These are phyloP conservation scores for Metrosideros polymorpha DNA, from an alignment of 441 rosid genomes.

Conservation along the genomic window DNA sequence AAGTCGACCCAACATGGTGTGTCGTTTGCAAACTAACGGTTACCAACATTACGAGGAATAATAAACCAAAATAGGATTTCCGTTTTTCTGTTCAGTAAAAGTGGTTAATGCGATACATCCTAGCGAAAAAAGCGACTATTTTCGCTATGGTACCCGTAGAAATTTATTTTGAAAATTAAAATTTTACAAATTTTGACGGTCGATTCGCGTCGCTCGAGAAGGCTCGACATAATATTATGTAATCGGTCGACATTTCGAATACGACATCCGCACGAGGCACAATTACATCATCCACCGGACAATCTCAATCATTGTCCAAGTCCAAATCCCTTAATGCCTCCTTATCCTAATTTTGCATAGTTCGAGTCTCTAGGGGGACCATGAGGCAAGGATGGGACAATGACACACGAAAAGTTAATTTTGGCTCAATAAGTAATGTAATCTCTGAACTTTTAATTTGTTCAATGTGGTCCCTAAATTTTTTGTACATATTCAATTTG, in stretches of 20 bases:
- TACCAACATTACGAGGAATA: neutral
- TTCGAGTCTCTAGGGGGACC: neutral
- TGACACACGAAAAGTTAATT: no score
- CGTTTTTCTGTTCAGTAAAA: neutral
- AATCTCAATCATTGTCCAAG: neutral
- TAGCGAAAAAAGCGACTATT: neutral
- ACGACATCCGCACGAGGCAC: neutral
- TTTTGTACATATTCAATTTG: no score
- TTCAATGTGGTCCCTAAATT: no score
- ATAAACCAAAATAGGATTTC: neutral
- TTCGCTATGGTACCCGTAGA: neutral
- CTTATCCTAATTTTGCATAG: rapidly evolving
- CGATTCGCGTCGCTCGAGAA: rapidly evolving
- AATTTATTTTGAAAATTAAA: neutral
- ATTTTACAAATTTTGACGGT: neutral
- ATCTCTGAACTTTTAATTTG: no score
- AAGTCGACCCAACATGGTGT: neutral
- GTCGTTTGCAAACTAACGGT: neutral
- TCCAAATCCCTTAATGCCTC: neutral
- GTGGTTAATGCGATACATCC: neutral
- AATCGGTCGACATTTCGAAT: neutral
- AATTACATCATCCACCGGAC: neutral
- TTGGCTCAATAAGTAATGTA: no score
- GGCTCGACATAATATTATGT: neutral
- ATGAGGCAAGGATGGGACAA: no score